phyloP scores from a whole-genome alignment of 176 grass and related monocot genomes.

The Carex littledalei region DNA sequence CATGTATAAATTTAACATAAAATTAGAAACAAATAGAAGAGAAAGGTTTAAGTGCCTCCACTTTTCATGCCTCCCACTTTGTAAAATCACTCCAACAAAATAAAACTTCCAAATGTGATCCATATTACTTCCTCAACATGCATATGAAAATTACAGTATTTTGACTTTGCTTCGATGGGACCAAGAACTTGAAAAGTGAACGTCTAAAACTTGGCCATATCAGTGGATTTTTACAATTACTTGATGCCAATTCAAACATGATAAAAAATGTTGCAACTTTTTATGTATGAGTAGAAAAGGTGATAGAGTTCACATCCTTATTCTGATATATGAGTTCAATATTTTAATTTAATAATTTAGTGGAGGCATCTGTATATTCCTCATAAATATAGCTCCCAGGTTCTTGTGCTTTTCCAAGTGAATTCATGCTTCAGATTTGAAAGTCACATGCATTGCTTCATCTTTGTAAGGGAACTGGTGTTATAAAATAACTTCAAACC shows the following conservation, averaged over 20 bases:
- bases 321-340: background rate
- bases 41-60: background rate
- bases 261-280: background rate
- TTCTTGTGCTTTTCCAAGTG: background rate
- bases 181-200: background rate
- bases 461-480: background rate
- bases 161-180: background rate
- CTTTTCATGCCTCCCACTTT: background rate
- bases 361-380: background rate
- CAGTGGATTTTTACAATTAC: background rate
- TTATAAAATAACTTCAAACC: background rate
- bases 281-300: background rate
- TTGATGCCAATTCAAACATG: background rate
- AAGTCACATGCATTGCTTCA: background rate
- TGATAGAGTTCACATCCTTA: background rate
- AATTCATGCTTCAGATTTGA: background rate
- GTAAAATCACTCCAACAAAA: background rate
- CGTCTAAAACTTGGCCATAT: background rate
- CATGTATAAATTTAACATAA: conserved; percentile 20
- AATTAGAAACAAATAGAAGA: background rate
- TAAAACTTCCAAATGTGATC: background rate
- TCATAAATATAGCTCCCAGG: background rate
- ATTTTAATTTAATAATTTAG: background rate
- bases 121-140: background rate
- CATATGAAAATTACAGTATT: background rate